Conservation (phyloP, 345 rosid species). For the Eucalyptus viminalis region DNA sequence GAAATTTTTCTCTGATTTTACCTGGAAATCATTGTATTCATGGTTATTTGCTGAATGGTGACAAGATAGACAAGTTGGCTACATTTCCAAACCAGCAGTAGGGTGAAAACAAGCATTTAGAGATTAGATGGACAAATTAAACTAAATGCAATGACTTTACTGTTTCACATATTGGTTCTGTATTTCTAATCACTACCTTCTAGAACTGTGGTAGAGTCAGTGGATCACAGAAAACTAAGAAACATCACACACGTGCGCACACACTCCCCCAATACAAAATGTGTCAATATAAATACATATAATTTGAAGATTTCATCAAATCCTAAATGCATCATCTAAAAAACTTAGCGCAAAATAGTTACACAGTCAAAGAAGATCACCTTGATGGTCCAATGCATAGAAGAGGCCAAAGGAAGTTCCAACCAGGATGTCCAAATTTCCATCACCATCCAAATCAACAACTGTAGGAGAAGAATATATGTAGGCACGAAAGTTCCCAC, state of each 20-base stretch:
- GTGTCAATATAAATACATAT: not conserved
- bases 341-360: not conserved
- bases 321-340: not conserved
- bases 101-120: not conserved
- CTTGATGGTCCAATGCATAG: constrained; percentile 93
- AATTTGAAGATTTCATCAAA: not conserved
- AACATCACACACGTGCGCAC: not conserved
- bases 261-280: not conserved
- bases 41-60: not conserved
- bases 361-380: constrained; percentile 23
- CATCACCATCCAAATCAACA: constrained; percentile 99
- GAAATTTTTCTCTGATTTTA: constrained; percentile 69
- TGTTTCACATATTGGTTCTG: not conserved
- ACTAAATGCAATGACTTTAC: not conserved
- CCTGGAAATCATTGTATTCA: constrained; percentile 25
- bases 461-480: constrained; percentile 92
- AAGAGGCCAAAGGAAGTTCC: constrained; percentile 97
- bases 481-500: constrained; percentile 63
- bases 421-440: constrained; percentile 90
- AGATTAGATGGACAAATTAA: not conserved
- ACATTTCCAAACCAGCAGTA: not conserved
- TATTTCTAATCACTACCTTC: not conserved
- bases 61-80: not conserved
- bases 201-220: not conserved
- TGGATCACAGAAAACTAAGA: not conserved